phyloP scores from a whole-genome alignment of 2,329 filamentous ascomycete species.

The Cordyceps javanica region DNA sequence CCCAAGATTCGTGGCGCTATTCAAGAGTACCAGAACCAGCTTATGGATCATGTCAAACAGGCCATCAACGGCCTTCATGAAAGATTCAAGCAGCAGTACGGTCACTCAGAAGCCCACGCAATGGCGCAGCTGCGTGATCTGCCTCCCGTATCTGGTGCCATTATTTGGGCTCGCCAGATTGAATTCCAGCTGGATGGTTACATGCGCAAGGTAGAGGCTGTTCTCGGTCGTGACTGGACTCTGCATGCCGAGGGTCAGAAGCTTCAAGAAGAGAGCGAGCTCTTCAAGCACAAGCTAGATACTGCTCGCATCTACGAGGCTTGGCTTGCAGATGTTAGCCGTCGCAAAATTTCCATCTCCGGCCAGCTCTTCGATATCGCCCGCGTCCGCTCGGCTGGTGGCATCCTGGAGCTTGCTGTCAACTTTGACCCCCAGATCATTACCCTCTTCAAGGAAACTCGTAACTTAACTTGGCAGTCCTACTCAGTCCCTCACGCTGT shows the following conservation, averaged over 20 bases:
- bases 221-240: slow-evolving; percentile 90
- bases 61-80: slow-evolving; percentile 92
- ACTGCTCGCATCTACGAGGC: slow-evolving; percentile 91
- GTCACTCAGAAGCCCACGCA: slow-evolving; percentile 92
- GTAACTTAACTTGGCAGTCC: slow-evolving; percentile 91
- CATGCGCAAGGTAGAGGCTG: slow-evolving; percentile 98
- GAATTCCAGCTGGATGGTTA: slow-evolving; percentile 92
- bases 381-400: slow-evolving; percentile 83
- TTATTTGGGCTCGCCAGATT: slow-evolving; percentile 97
- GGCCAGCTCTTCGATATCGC: slow-evolving; percentile 87
- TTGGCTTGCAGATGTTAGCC: slow-evolving; percentile 86
- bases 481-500: slow-evolving; percentile 92
- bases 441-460: slow-evolving; percentile 95
- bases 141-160: slow-evolving; percentile 90
- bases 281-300: slow-evolving; percentile 95
- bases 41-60: slow-evolving; percentile 96
- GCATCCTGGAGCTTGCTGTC: slow-evolving; percentile 79
- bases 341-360: slow-evolving; percentile 83
- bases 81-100: slow-evolving; percentile 98
- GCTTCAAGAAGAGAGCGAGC: slow-evolving; percentile 79
- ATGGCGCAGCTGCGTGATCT: slow-evolving; percentile 97
- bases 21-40: slow-evolving; percentile 93
- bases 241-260: slow-evolving; percentile 93
- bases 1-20: slow-evolving; percentile 99
- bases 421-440: slow-evolving; percentile 98